Base-by-base conservation (phyloP, 345 rosid genomes). In the Camelina neglecta region DNA sequence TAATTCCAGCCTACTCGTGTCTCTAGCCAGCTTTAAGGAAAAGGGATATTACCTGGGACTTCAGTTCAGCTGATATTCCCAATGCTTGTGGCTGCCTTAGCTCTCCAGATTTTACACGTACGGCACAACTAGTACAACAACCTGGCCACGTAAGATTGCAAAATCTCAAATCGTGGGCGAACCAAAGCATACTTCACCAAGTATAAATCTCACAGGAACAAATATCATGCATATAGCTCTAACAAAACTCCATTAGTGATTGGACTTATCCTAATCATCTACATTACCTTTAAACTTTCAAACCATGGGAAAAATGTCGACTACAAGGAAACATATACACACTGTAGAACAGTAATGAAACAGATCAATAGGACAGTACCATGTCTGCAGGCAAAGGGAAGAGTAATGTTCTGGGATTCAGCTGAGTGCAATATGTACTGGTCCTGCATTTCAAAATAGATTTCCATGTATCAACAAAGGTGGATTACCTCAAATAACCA, bases 351-450 rank as follows among this genome's bases (percentile, higher is more conserved):
- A 38, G 3, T 11, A 55, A 33, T 55, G 13, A 68, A 42, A 77
- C 18, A 38, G 21, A 26, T 39, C n/a, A 63, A 64, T 55, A 84
- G 83, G 67, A 18, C 80, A 79, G 78, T 87, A 94, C 97, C 97
- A 80, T 94, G 98, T 88, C 97, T 87, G 88, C 97, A 94, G 74
- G 98, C 98, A 75, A 94, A 94, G 7, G 96, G 98, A 75, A 94
- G 98, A 7, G 80, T 50, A 58, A 93, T 87, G 79, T 88, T 82
- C 79, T 93, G 96, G 48, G 91, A 65, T 77, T 93, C 98, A 9
- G 96, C 98, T 24, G 98, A 88, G 78, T 93, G 98, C 81, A 94
- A 73, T 64, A 94, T 94, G 50, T 94, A 94, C 68, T 94, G 97
- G 79, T 90, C 97, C 97, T 94, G 93, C 87, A 87, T 71, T 83